Conservation (phyloP, 2,329 filamentous ascomycete species). For the Zarea fungicola region DNA sequence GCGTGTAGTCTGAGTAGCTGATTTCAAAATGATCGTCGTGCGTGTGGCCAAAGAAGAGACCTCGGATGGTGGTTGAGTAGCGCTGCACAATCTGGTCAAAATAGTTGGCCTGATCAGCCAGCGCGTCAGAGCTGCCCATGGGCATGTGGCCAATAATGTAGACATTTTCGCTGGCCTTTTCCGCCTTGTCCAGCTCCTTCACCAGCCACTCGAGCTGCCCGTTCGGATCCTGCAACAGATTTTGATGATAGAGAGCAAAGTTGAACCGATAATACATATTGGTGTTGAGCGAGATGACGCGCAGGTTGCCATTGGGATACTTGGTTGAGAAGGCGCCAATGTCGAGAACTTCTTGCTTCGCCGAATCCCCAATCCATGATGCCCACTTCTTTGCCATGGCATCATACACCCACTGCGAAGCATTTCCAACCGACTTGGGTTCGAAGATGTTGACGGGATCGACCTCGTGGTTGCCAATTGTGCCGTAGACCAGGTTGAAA, state of each 20-base stretch:
- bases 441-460: conserved; percentile 48
- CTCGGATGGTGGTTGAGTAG: conserved; percentile 49
- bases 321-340: conserved; percentile 47
- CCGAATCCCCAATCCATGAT: conserved; percentile 38
- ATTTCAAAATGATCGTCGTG: conserved; percentile 53
- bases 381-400: conserved; percentile 42
- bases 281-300: conserved; percentile 56
- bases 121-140: conserved; percentile 42
- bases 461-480: conserved; percentile 53
- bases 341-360: conserved; percentile 27
- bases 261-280: conserved; percentile 55
- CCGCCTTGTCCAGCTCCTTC: conserved; percentile 46
- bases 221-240: conserved; percentile 46
- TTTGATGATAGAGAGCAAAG: conserved; percentile 48
- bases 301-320: conserved; percentile 41
- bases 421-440: conserved; percentile 32
- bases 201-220: conserved; percentile 51
- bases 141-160: conserved; percentile 57
- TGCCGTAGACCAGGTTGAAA: conserved; percentile 44
- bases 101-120: conserved; percentile 48
- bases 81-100: conserved; percentile 51
- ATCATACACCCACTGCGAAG: conserved; percentile 49
- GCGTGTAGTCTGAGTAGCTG: conserved; percentile 44
- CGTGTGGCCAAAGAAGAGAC: conserved; percentile 53
- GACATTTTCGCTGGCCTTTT: conserved; percentile 47